A percentile compares a stretch with the other conserved stretches of the same genome.
Conservation (phyloP, 1,139 yeast species). For the Saccharomycopsis hybrid region DNA sequence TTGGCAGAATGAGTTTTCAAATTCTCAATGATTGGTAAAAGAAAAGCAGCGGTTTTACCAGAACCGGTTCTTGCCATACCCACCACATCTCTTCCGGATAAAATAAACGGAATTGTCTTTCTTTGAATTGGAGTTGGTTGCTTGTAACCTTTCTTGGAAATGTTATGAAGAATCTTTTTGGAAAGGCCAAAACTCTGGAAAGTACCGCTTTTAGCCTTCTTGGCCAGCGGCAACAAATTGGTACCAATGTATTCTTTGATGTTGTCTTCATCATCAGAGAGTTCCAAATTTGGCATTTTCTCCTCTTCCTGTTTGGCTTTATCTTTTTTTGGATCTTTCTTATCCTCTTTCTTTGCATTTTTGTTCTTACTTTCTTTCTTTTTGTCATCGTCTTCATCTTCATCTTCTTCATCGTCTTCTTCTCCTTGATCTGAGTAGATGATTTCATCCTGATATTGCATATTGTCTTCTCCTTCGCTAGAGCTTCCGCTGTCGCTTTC, state of each 20-base stretch:
- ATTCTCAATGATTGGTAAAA: constrained; percentile 86
- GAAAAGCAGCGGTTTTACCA: constrained; percentile 97
- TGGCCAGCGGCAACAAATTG: constrained; percentile 41
- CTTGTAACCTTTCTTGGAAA: constrained; percentile 78
- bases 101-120: constrained; percentile 83
- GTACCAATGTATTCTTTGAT: constrained; percentile 34
- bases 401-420: constrained; percentile 31
- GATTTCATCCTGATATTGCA: constrained; percentile 20
- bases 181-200: constrained; percentile 90
- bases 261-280: constrained; percentile 59
- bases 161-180: constrained; percentile 60
- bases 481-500: constrained; percentile 9
- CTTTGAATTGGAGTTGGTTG: constrained; percentile 98
- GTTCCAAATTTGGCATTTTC: constrained; percentile 58
- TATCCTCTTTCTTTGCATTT: constrained; percentile 25
- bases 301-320: constrained; percentile 21
- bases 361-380: constrained; percentile 32
- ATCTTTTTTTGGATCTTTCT: constrained; percentile 27
- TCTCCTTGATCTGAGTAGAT: constrained; percentile 36
- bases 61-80: constrained; percentile 99
- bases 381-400: constrained; percentile 36
- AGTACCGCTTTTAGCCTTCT: constrained; percentile 72
- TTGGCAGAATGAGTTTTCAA: constrained; percentile 77
- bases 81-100: constrained; percentile 88
- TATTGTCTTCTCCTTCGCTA: constrained; percentile 1